Base-by-base conservation (phyloP, 495 filamentous ascomycete species). In the Astrothelium subdiscretum region DNA sequence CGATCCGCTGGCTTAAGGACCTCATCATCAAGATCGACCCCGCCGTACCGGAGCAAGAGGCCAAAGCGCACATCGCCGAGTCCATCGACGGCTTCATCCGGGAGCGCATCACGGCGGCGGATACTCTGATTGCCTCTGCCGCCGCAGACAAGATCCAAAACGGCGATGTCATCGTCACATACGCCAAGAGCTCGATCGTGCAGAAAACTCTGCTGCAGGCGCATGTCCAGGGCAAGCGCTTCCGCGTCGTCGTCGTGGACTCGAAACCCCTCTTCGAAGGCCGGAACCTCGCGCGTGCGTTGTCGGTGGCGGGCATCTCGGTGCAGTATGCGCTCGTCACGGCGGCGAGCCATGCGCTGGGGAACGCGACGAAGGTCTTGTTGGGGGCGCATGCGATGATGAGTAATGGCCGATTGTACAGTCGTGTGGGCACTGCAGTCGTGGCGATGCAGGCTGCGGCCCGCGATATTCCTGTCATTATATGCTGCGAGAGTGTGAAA, bases 401-500 rank as follows among this genome's bases (percentile, higher is more conserved):
- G 77, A 87, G 85, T 44, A 95, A 96, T 71, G 92, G 94, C 3
- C 81, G 89, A 0, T 77, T 98, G 59, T 94, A 91, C 73, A 92
- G 87, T 3, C 82, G 92, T 29, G 83, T 91, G 35, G 94, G 94
- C 59, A 96, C 92, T 10, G 91, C 90, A 0, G 79, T 91, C 40
- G 81, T 96, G 3, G 92, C 94, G n/a, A 88, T 94, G 80, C 85
- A 84, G 29, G 94, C 92, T 26, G 85, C 87, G 63, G 84, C 86
- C 57, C 74, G 78, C 18, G 82, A 83, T 57, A 82, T 90, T 35
- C 89, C 91, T 2, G 92, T 98, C 42, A 85, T 92, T 32, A 90
- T 95, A 3, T 89, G 89, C 63, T 97, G 91, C 72, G 92, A 98
- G 78, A 91, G 87, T 2, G 84, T 98, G 77, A 98, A 97, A 73